Evolutionary conservation across 2,329 filamentous ascomycete species (phyloP).

Genomic region (Xylaria sp.): DNA sequence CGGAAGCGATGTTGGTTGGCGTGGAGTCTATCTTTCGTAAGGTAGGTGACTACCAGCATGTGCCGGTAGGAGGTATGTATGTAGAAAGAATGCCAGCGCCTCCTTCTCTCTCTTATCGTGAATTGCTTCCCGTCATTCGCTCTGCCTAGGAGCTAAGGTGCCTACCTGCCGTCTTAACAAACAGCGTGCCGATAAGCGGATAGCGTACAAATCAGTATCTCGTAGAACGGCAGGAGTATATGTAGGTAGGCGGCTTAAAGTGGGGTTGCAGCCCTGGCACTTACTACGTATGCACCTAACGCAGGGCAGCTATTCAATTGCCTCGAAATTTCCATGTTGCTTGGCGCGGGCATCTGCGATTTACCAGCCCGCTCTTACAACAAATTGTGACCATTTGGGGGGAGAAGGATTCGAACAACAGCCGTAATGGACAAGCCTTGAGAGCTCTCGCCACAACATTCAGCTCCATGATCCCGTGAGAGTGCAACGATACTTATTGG

Average conservation of each 20-base stretch:
- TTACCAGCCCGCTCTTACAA: background rate
- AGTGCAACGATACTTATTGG: background rate
- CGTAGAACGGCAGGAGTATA: background rate
- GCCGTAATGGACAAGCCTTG: background rate
- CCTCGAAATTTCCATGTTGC: background rate
- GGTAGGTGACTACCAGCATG: no score
- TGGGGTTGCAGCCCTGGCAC: background rate
- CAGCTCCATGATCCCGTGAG: background rate
- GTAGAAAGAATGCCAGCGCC: background rate
- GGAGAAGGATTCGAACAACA: background rate
- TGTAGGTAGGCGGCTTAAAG: constrained; percentile 2
- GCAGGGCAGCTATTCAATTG: background rate
- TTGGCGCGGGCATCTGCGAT: background rate
- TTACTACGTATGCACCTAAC: background rate
- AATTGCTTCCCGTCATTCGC: constrained; percentile 31
- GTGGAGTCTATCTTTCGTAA: background rate
- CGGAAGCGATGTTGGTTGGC: background rate
- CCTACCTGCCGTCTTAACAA: background rate
- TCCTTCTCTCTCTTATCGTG: constrained; percentile 26
- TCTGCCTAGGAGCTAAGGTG: background rate
- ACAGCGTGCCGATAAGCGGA: background rate
- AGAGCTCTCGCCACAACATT: background rate
- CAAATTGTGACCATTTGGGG: no score
- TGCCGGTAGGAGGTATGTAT: background rate
- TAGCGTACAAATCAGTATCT: background rate